phyloP scores from a whole-genome alignment of 208 protist genomes.

The Borovskyia barvae region DNA sequence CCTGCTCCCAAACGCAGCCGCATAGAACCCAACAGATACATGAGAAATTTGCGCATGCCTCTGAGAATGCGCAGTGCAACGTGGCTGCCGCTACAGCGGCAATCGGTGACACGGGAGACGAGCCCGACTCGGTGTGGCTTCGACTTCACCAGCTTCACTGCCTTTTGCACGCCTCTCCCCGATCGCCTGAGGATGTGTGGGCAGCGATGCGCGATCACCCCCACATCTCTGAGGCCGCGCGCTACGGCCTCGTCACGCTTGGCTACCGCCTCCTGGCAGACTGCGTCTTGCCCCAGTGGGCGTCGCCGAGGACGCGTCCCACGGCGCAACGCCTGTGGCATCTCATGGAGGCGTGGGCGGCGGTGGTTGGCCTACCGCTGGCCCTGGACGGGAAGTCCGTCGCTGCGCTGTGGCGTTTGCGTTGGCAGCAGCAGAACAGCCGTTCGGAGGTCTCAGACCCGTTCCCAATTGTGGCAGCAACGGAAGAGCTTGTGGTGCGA shows the following conservation, averaged over 20 bases:
- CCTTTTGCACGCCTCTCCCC: slow-evolving; percentile 1
- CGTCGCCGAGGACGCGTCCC: not conserved
- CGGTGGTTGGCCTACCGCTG: slow-evolving; percentile 28
- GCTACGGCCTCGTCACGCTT: slow-evolving; percentile 37
- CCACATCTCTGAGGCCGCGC: slow-evolving; percentile 6
- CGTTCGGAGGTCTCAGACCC: not conserved
- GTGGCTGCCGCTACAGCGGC: not conserved
- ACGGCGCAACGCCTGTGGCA: slow-evolving; percentile 24
- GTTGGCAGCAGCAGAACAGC: slow-evolving; percentile 8
- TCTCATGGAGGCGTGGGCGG: slow-evolving; percentile 25
- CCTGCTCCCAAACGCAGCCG: not conserved
- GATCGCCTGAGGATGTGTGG: slow-evolving; percentile 12
- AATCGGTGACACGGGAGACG: not conserved
- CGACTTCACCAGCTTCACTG: slow-evolving; percentile 8
- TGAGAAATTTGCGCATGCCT: not conserved
- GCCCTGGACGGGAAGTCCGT: slow-evolving; percentile 14
- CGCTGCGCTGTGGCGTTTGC: slow-evolving; percentile 26
- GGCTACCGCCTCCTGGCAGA: slow-evolving; percentile 25
- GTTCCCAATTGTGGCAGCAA: not conserved
- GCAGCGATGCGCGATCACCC: slow-evolving; percentile 5
- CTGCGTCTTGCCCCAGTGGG: slow-evolving; percentile 9
- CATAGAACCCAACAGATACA: not conserved
- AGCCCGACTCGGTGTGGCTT: not conserved
- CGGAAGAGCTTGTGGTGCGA: not conserved
- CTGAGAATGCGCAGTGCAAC: not conserved